Conservation (phyloP, 345 rosid species). For the Populus nigra region DNA sequence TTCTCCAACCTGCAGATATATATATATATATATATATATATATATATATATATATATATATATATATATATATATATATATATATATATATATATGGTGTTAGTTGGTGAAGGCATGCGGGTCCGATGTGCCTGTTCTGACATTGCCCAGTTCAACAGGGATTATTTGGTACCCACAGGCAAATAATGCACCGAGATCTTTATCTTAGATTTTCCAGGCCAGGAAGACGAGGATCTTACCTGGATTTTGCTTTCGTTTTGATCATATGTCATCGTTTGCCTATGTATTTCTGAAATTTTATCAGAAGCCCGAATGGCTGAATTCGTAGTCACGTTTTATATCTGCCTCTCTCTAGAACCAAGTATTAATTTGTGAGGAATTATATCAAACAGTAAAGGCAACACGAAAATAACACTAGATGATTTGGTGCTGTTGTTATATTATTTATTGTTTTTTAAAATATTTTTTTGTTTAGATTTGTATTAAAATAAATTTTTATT, state of each 20-base stretch:
- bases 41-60: no score
- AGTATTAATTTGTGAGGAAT: no score
- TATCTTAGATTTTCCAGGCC: no score
- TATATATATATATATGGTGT: not conserved
- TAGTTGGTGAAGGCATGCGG: not conserved
- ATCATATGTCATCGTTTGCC: not conserved
- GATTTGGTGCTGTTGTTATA: no score
- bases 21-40: no score
- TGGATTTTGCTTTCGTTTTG: no score
- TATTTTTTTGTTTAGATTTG: no score
- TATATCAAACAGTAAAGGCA: not conserved
- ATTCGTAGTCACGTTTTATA: not conserved
- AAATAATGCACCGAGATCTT: not conserved
- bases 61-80: no score
- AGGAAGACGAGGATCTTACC: no score
- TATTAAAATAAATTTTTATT: no score
- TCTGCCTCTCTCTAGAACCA: not conserved
- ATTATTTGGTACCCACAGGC: not conserved
- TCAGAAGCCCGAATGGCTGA: not conserved
- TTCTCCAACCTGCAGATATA: not conserved
- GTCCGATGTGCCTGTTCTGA: not conserved
- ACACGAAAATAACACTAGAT: no score
- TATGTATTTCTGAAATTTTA: not conserved
- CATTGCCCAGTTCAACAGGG: not conserved
- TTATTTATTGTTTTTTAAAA: no score